These are phyloP conservation scores for Serendipita sp. DNA, from an alignment of 768 basidiomycete genomes.

Conservation along the genomic window DNA sequence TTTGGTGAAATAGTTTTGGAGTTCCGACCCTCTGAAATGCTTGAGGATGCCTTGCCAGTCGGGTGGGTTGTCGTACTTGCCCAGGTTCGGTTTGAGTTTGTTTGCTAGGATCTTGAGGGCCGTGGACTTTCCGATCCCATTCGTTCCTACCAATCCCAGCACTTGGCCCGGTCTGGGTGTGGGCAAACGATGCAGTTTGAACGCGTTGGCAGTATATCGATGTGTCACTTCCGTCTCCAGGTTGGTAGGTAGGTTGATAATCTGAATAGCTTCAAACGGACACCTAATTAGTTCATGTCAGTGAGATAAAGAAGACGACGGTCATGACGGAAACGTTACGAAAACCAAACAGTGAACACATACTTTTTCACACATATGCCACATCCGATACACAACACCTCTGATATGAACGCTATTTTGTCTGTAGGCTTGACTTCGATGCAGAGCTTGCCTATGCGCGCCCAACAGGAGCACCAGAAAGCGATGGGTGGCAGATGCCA, in stretches of 20 bases:
- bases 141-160: conserved; percentile 95
- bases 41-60: conserved; percentile 99
- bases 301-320: no score
- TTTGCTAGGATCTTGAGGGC: conserved; percentile 94
- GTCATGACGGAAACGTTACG: no score
- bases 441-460: conserved; percentile 81
- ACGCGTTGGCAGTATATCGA: conserved; percentile 94
- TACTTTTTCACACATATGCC: conserved; percentile 99
- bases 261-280: conserved; percentile 96
- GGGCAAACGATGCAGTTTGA: conserved; percentile 96
- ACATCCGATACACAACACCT: conserved; percentile 97
- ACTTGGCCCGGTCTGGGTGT: conserved; percentile 97
- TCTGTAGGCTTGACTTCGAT: conserved; percentile 93
- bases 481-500: not conserved
- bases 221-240: conserved; percentile 92
- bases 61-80: conserved; percentile 93
- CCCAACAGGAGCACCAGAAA: not conserved
- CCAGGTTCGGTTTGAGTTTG: conserved; percentile 95
- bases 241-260: conserved; percentile 98
- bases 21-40: conserved; percentile 95
- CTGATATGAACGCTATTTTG: conserved; percentile 98
- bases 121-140: conserved; percentile 98
- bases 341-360: no score
- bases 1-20: conserved; percentile 99
- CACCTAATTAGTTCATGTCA: conserved; percentile 38